These are phyloP conservation scores for Penicillium sp. DNA, from an alignment of 2,329 filamentous ascomycete genomes.

Conservation along the genomic window DNA sequence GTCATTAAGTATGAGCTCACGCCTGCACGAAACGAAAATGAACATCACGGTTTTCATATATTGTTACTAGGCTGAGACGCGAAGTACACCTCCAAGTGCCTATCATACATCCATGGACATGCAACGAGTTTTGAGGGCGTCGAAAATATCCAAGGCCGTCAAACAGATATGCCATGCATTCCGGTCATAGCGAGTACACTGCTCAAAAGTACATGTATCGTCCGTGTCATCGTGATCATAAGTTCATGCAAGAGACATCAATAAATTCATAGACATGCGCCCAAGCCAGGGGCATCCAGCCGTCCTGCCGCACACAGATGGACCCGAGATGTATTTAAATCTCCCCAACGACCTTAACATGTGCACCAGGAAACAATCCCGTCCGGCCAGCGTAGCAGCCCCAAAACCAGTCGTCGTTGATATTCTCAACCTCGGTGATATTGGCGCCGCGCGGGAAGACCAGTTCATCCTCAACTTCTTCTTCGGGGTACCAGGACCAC, in stretches of 20 bases:
- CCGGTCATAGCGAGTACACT: background rate
- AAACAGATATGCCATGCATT: too few species aligned
- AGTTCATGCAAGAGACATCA: conserved; percentile 9
- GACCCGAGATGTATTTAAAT: conserved; percentile 23
- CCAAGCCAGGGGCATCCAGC: too few species aligned
- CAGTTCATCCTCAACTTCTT: conserved; percentile 63
- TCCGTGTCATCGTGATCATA: conserved; percentile 13
- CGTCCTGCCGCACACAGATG: too few species aligned
- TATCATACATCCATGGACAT: too few species aligned
- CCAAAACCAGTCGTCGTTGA: conserved; percentile 88
- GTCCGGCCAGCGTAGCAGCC: conserved; percentile 78
- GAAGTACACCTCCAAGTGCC: too few species aligned
- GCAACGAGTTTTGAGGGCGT: too few species aligned
- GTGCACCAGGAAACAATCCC: conserved; percentile 77
- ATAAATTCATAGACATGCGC: background rate
- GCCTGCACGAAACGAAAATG: too few species aligned
- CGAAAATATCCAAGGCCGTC: background rate
- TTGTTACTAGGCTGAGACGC: too few species aligned
- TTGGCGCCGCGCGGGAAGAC: conserved; percentile 80
- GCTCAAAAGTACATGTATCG: conserved; percentile 9
- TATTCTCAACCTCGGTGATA: conserved; percentile 76
- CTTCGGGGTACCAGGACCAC: conserved; percentile 75
- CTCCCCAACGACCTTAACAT: conserved; percentile 57
- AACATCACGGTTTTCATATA: too few species aligned
- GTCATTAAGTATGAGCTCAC: too few species aligned